Percentiles rank a stretch among this genome's conserved stretches.
Conservation (phyloP, 176 grass and related monocot genomes). For the Oryza meridionalis region DNA sequence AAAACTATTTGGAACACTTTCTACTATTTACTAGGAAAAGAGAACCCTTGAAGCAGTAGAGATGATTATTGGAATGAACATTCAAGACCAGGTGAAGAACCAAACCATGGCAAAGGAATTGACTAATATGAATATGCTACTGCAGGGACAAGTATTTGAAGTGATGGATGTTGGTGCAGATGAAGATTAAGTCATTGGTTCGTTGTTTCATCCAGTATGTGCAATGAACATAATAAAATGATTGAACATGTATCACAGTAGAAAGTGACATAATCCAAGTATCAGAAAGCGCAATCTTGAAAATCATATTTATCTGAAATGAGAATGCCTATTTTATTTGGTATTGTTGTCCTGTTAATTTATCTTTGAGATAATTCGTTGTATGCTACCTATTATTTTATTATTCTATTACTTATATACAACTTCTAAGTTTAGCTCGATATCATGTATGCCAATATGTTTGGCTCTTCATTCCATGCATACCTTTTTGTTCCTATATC, state of each 20-base stretch:
- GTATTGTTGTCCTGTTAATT: neutral
- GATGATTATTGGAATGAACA: neutral
- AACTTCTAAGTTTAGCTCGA: no score
- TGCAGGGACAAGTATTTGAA: conserved; percentile 13
- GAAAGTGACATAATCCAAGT: neutral
- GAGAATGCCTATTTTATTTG: neutral
- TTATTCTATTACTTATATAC: no score
- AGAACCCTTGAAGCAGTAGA: conserved; percentile 39
- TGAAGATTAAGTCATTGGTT: neutral
- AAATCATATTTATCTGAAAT: neutral
- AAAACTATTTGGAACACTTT: neutral
- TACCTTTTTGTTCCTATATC: no score
- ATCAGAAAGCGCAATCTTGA: neutral
- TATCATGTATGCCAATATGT: no score
- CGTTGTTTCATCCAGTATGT: neutral
- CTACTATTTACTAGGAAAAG: conserved; percentile 25
- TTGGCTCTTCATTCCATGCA: no score
- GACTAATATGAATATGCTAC: conserved; percentile 13
- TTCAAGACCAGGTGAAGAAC: conserved; percentile 16
- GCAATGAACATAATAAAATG: neutral
- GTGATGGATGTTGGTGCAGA: neutral
- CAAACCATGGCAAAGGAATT: conserved; percentile 25
- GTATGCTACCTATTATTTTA: no score
- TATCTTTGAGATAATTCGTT: no score
- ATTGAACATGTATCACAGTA: neutral